phyloP scores from a whole-genome alignment of 768 basidiomycete species.

The Tricholomella constricta region DNA sequence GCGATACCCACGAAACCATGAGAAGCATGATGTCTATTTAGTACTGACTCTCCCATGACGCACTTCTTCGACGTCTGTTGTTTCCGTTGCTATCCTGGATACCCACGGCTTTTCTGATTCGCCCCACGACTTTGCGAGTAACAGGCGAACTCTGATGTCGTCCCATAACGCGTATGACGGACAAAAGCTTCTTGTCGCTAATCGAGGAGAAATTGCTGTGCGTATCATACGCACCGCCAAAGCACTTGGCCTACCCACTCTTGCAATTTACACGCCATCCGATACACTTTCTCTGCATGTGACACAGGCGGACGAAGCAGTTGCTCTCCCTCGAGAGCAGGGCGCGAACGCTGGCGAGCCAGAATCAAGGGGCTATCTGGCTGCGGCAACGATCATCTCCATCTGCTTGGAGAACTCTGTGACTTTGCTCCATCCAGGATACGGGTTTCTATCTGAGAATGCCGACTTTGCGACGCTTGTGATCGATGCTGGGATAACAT shows the following conservation, averaged over 20 bases:
- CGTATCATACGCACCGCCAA: constrained; percentile 62
- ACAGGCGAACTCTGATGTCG: no score
- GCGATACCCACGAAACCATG: not conserved
- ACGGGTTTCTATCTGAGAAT: constrained; percentile 69
- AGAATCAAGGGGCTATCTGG: constrained; percentile 49
- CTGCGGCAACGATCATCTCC: constrained; percentile 36
- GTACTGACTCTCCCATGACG: not conserved
- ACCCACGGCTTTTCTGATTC: not conserved
- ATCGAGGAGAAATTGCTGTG: constrained; percentile 73
- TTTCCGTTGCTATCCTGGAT: not conserved
- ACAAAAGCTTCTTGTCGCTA: constrained; percentile 66
- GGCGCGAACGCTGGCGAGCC: constrained; percentile 16
- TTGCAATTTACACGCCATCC: constrained; percentile 61
- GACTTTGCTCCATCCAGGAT: constrained; percentile 63
- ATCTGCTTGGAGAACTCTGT: constrained; percentile 43
- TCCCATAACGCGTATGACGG: constrained; percentile 15
- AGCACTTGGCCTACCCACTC: constrained; percentile 48
- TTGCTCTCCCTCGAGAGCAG: constrained; percentile 29
- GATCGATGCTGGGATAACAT: constrained; percentile 49
- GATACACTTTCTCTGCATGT: constrained; percentile 65
- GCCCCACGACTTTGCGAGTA: not conserved
- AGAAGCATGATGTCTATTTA: not conserved
- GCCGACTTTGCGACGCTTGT: constrained; percentile 52
- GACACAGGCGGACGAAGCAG: constrained; percentile 51
- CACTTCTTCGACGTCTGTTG: not conserved